Percentiles rank a stretch among this genome's conserved stretches.
Evolutionary conservation across 306 rosid genomes (phyloP).

Genomic region (Quillaja saponaria): DNA sequence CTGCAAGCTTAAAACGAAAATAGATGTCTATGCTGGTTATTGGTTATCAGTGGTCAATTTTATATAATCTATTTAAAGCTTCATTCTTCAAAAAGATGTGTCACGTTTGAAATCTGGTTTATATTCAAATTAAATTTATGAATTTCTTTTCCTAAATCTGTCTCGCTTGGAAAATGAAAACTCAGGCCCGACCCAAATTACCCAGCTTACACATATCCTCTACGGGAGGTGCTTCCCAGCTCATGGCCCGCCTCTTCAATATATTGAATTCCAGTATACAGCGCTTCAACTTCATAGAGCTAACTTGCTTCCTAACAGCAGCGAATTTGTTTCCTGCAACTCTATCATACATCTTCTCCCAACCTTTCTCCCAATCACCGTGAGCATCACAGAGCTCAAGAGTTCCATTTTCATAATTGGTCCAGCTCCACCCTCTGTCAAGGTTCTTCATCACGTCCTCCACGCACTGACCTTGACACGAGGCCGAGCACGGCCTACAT

Average conservation of each 20-base stretch:
- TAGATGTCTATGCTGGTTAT: too few relatives aligned
- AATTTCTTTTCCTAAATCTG: too few relatives aligned
- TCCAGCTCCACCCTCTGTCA: constrained; percentile 78
- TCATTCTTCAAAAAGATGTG: too few relatives aligned
- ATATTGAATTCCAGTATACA: constrained; percentile 45
- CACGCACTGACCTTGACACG: constrained; percentile 59
- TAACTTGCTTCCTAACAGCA: constrained; percentile 35
- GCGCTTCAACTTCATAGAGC: constrained; percentile 27
- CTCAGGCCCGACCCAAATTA: neutral
- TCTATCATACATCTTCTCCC: constrained; percentile 60
- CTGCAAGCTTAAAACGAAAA: too few relatives aligned
- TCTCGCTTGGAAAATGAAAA: neutral
- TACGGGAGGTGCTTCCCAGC: constrained; percentile 62
- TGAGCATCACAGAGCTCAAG: constrained; percentile 66
- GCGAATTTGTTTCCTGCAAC: constrained; percentile 47
- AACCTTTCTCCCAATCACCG: constrained; percentile 58
- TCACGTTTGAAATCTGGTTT: too few relatives aligned
- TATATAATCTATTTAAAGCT: too few relatives aligned
- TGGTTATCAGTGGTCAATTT: too few relatives aligned
- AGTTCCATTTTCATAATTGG: constrained; percentile 55
- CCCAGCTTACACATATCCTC: constrained; percentile 54
- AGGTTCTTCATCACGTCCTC: constrained; percentile 44
- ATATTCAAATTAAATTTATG: too few relatives aligned
- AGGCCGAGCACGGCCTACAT: constrained; percentile 73
- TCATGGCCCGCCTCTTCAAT: constrained; percentile 36